phyloP scores from a whole-genome alignment of 768 basidiomycete species.

The Postia placenta region DNA sequence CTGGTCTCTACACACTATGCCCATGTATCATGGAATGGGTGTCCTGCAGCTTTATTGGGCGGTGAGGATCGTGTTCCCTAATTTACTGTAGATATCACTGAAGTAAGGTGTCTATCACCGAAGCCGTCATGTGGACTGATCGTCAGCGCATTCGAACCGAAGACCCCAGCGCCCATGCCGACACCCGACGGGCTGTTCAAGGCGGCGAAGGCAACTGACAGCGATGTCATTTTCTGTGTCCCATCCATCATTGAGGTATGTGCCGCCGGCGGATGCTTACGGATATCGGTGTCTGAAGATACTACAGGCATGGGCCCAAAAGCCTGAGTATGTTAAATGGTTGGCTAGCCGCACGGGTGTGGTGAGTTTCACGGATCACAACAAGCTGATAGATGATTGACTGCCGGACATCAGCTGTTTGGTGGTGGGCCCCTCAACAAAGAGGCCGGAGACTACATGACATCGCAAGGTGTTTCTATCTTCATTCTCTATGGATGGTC shows the following conservation, averaged over 20 bases:
- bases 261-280: background rate
- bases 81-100: background rate
- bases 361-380: constrained; percentile 7
- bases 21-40: constrained; percentile 10
- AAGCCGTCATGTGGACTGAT: constrained; percentile 13
- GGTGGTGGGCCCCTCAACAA: constrained; percentile 1
- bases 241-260: constrained; percentile 13
- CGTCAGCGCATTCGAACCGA: constrained; percentile 18
- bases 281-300: too few relatives aligned
- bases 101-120: background rate
- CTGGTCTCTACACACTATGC: background rate
- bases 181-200: constrained; percentile 14
- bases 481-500: constrained; percentile 2
- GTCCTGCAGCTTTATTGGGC: background rate
- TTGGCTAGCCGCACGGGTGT: constrained; percentile 13
- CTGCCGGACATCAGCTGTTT: background rate
- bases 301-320: constrained; percentile 11
- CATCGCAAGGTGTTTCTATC: background rate
- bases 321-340: constrained; percentile 11
- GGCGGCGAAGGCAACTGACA: constrained; percentile 6
- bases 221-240: constrained; percentile 11
- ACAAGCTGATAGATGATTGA: too few relatives aligned
- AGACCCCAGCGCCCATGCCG: constrained; percentile 13
- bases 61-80: background rate
- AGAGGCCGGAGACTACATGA: constrained; percentile 1